Percentiles rank a stretch among this genome's conserved stretches.
Evolutionary conservation across 805 yeast species (phyloP).

Genomic region (Ogataea salicorniae): DNA sequence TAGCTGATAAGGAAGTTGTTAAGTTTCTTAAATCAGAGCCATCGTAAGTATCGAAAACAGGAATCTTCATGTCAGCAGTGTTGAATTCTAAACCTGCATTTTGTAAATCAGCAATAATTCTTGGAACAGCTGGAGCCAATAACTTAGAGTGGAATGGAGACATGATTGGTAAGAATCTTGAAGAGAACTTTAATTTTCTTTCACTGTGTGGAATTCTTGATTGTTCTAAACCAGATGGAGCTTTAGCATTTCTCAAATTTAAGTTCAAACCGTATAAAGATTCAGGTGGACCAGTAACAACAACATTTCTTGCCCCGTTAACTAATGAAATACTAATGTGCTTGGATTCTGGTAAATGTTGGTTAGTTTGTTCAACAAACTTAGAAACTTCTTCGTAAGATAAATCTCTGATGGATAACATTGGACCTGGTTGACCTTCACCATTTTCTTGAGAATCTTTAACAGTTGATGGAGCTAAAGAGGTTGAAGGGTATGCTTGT

Average conservation of each 20-base stretch:
- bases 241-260: slow-evolving; percentile 88
- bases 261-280: slow-evolving; percentile 93
- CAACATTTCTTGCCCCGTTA: slow-evolving; percentile 94
- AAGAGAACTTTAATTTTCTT: slow-evolving; percentile 89
- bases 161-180: slow-evolving; percentile 89
- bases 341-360: slow-evolving; percentile 87
- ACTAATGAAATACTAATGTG: slow-evolving; percentile 86
- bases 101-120: slow-evolving; percentile 61
- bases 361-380: slow-evolving; percentile 81
- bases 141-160: slow-evolving; percentile 96
- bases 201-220: slow-evolving; percentile 90
- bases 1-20: slow-evolving; percentile 51
- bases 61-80: slow-evolving; percentile 58
- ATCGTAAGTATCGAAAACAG: slow-evolving; percentile 85
- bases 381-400: slow-evolving; percentile 72
- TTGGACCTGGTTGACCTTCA: slow-evolving; percentile 96
- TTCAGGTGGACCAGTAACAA: slow-evolving; percentile 97
- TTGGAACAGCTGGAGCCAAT: slow-evolving; percentile 63
- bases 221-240: slow-evolving; percentile 91
- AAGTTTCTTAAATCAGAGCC: slow-evolving; percentile 71
- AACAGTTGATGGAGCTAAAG: slow-evolving; percentile 87
- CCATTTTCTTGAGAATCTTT: slow-evolving; percentile 90
- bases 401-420: slow-evolving; percentile 91
- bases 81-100: slow-evolving; percentile 53
- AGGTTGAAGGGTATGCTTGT: slow-evolving; percentile 86